Evolutionary conservation across 768 basidiomycete genomes (phyloP), one percentile per base, ranked within the genome.

Genomic region (Crucibulum laeve): DNA sequence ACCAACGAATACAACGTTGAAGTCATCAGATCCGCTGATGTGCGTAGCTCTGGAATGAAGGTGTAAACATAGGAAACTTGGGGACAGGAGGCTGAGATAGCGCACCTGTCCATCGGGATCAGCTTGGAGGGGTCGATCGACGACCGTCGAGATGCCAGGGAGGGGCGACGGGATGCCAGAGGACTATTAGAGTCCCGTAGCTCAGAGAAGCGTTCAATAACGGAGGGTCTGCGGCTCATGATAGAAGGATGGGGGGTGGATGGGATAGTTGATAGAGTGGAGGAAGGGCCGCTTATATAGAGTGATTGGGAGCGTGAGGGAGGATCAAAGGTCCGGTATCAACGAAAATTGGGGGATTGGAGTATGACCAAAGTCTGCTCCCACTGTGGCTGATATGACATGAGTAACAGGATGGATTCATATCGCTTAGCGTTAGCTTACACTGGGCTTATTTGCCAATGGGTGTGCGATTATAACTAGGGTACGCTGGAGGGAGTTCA

Each of bases 1-100:
- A 40, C 94, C 94, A 53, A 98, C 73, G 65, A 95, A 93, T 61
- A 95, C 81, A 42, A 98, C 84, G 62, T 96, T 95, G 76, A 96
- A 96, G 57, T 84, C 74, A 52, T 86, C 79, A 38, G 79, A 65
- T 13, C 82, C 84, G 42, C 70, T 71, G 42, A 81, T 58, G 38
- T 77, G 72, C 51, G 65, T 64, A 43, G 65, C 60, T 59, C 77
- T 82, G 63, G 36, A 42, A 30, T 36, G 15, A 38, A 41, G 41
- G 39, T 51, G 52, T 42, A 54, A 42, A 21, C 47, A 36, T 28
- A 40, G 40, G 35, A 49, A 44, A 34, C 43, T 35, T 34, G 33
- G 24, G 38, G 7, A 22, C 23, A 25, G 24, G 35, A 38, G 38
- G 24, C 43, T 45, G 48, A 10, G 45, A 51, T 37, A 43, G 56